These are phyloP conservation scores for Tetrapisispora iriomotensis DNA, from an alignment of 805 yeast species.

Conservation along the genomic window DNA sequence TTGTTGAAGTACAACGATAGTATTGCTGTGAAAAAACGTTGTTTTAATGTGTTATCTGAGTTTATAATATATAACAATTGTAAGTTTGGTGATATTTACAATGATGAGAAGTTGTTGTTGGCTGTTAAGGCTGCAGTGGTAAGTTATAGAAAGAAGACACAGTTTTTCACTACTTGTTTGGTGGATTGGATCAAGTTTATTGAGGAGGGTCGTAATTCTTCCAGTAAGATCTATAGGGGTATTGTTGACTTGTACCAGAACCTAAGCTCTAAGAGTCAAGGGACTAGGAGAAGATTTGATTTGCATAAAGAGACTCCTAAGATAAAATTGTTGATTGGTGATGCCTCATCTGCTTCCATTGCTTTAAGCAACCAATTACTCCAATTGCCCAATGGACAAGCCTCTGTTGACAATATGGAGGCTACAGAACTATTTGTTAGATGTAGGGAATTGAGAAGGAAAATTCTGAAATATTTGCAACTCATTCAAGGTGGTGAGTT, in stretches of 20 bases:
- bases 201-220: background rate
- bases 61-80: conserved; percentile 36
- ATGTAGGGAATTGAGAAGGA: conserved; percentile 67
- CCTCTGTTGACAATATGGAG: conserved; percentile 53
- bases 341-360: conserved; percentile 66
- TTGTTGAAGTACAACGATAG: conserved; percentile 82
- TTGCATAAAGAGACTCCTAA: conserved; percentile 63
- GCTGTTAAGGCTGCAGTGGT: background rate
- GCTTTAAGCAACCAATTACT: conserved; percentile 52
- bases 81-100: conserved; percentile 39
- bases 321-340: conserved; percentile 58
- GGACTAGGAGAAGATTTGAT: conserved; percentile 31
- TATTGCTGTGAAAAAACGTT: conserved; percentile 34
- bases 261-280: background rate
- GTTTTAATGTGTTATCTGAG: conserved; percentile 32
- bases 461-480: conserved; percentile 73
- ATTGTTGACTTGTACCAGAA: conserved; percentile 50
- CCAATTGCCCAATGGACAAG: conserved; percentile 35
- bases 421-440: conserved; percentile 61
- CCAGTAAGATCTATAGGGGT: conserved; percentile 4
- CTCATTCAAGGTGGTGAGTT: conserved; percentile 75
- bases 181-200: background rate
- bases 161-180: background rate
- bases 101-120: conserved; percentile 51
- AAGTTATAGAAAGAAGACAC: background rate